Base-by-base conservation (phyloP, 2,329 filamentous ascomycete genomes). In the Blastomyces gilchristii region DNA sequence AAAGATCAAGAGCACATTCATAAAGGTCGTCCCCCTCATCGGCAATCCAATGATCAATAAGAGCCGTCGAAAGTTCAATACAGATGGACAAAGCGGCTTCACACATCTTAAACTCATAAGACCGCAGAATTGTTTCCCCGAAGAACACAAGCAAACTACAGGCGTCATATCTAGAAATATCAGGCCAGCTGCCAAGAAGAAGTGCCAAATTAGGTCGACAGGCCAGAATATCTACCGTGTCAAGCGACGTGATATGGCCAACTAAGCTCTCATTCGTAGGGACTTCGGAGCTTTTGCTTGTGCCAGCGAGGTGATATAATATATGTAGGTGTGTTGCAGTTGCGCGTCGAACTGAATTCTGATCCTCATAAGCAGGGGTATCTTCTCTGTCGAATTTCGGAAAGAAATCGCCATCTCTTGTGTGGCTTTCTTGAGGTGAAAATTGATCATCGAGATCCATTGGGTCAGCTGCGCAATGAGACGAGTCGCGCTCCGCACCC, bases 1-100 rank as follows among this genome's bases (percentile, higher is more conserved):
- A 97, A 25, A 97, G 77, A 65, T 95, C 87, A 25, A 85, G 83
- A 3, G 87, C 89, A 50, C 83, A 80, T 2, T 84, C 82, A n/a
- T 81, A 82, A 2, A 96, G 78, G 0, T 85, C 79, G 43, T 82
- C 81, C 28, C 80, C 78, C 50, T 82, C 73, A 1, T 73, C 79
- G 28, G 83, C 79, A 18, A 78, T 78, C 90, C 90, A 94, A 49
- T 84, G 77, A 14, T 77, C 74, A 49, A 85, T 82, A 60, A 90
- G 81, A 45, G 82, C 84, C 60, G 83, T 78, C 72, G 96, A 82
- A 62, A 89, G 77, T 57, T 87, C 83, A 31, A 96, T 80, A 66
- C 86, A 87, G 22, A 86, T 78, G 54, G 82, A 82, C 58, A 91
- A 78, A 3, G 88, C 85, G 25, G 87, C 83, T 75, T 97, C 92